Evolutionary conservation across 257 asterid genomes (phyloP).

Genomic region (Solanum peruvianum): DNA sequence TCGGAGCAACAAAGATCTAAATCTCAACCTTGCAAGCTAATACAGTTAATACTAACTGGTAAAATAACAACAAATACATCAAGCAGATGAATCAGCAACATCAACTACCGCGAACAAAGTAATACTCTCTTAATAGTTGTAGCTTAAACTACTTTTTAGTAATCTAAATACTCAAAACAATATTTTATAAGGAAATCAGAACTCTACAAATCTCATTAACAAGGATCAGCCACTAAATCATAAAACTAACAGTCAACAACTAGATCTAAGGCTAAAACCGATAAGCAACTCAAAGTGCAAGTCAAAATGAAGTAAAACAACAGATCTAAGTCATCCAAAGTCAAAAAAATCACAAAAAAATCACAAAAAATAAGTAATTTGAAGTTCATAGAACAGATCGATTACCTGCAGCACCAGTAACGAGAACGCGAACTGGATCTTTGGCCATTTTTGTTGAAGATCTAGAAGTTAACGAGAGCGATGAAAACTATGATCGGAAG

Average conservation of each 20-base stretch:
- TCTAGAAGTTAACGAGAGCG: not conserved
- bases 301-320: not conserved
- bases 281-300: not conserved
- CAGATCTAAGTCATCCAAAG: not conserved
- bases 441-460: constrained; percentile 39
- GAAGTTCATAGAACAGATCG: not conserved
- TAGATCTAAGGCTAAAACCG: not conserved
- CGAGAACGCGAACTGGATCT: constrained; percentile 75
- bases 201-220: not conserved
- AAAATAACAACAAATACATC: not conserved
- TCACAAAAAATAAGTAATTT: not conserved
- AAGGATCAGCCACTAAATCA: not conserved
- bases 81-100: not conserved
- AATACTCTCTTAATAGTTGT: not conserved
- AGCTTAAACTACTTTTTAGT: not conserved
- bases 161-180: not conserved
- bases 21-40: not conserved
- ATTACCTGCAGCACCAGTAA: constrained; percentile 84
- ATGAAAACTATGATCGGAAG: not conserved
- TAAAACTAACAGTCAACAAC: not conserved
- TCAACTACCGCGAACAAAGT: not conserved
- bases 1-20: not conserved
- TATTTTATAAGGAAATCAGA: not conserved
- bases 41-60: not conserved
- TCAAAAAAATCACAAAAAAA: not conserved